phyloP scores from a whole-genome alignment of 139 green algal genomes.

The Nannochloris sp. region DNA sequence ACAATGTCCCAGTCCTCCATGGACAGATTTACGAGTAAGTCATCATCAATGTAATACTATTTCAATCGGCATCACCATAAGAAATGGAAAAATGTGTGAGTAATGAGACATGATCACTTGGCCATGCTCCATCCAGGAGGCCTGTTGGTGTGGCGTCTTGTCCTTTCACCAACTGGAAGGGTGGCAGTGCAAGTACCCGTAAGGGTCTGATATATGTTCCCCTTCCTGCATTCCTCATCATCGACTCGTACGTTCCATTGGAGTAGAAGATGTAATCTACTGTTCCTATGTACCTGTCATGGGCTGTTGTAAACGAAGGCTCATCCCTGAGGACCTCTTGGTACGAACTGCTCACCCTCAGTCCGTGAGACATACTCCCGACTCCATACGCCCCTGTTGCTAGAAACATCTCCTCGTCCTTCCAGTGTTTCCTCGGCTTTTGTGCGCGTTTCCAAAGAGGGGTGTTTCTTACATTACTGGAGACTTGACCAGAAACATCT shows the following conservation, averaged over 20 bases:
- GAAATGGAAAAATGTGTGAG: conserved; percentile 38
- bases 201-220: conserved; percentile 32
- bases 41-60: background rate
- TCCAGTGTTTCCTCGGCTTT: conserved; percentile 10
- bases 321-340: conserved; percentile 20
- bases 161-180: conserved; percentile 13
- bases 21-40: conserved; percentile 34
- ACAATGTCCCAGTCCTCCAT: conserved; percentile 27
- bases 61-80: background rate
- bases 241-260: background rate
- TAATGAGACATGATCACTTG: conserved; percentile 51
- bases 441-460: background rate
- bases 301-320: conserved; percentile 38
- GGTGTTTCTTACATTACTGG: background rate
- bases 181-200: conserved; percentile 41
- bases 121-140: conserved; percentile 35
- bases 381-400: background rate
- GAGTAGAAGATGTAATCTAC: conserved; percentile 71
- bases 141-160: conserved; percentile 32
- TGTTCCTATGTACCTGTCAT: conserved; percentile 47
- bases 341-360: conserved; percentile 22
- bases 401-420: conserved; percentile 11
- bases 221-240: background rate
- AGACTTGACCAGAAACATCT: conserved; percentile 36
- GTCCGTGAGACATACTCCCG: background rate